A percentile compares a stretch with the other conserved stretches of the same genome.
These are phyloP conservation scores for Penicillium bialowiezense DNA, from an alignment of 495 filamentous ascomycete genomes.

Conservation along the genomic window DNA sequence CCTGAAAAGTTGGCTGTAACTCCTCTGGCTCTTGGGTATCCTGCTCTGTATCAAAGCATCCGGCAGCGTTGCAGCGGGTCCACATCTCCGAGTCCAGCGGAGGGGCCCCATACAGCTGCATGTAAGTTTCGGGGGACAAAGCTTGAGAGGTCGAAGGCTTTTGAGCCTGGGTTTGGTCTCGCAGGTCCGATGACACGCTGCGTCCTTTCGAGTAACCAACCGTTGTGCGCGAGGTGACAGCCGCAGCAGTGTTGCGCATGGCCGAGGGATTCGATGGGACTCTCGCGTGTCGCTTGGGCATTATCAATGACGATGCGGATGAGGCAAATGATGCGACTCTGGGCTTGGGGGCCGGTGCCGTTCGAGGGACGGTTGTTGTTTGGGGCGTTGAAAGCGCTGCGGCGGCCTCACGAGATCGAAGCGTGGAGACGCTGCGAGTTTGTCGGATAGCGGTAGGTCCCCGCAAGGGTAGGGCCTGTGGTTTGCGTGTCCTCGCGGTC, in stretches of 20 bases:
- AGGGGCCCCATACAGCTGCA: constrained; percentile 40
- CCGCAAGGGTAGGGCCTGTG: constrained; percentile 23
- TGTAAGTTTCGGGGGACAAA: constrained; percentile 43
- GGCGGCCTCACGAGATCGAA: constrained; percentile 54
- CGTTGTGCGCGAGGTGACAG: constrained; percentile 67
- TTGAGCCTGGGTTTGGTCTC: constrained; percentile 23
- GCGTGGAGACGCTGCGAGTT: constrained; percentile 36
- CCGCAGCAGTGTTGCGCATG: constrained; percentile 59
- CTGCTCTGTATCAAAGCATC: constrained; percentile 35
- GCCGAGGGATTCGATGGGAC: constrained; percentile 46
- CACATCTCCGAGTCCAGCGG: constrained; percentile 44
- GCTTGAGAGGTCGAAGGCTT: constrained; percentile 19
- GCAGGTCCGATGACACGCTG: constrained; percentile 51
- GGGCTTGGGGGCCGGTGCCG: constrained; percentile 39
- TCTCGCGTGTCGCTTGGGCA: constrained; percentile 39
- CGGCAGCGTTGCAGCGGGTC: constrained; percentile 35
- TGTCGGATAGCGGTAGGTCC: constrained; percentile 23
- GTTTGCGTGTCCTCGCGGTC: constrained; percentile 10
- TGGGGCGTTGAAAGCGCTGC: constrained; percentile 47
- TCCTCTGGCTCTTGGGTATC: constrained; percentile 22
- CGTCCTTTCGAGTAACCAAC: constrained; percentile 80
- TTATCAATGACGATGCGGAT: constrained; percentile 32
- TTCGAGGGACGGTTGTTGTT: constrained; percentile 32
- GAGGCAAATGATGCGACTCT: constrained; percentile 34
- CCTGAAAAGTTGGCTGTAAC: constrained; percentile 30